These are phyloP conservation scores for Gossypium longicalyx DNA, from an alignment of 345 rosid species.

Conservation along the genomic window DNA sequence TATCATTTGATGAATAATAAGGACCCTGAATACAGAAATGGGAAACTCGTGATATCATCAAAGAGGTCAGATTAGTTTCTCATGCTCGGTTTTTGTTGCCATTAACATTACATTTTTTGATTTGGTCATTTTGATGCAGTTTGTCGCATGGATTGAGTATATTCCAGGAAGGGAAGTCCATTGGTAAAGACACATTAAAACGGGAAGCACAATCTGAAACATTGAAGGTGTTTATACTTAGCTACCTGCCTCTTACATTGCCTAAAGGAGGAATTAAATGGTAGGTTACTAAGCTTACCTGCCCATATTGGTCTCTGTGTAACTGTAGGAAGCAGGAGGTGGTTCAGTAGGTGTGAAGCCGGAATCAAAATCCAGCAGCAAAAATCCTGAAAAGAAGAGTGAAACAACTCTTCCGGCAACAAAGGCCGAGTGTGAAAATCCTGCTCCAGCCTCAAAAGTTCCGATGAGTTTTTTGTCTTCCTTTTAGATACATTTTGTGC, in stretches of 20 bases:
- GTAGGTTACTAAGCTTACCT: neutral
- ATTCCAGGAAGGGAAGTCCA: conserved; percentile 66
- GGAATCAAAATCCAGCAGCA: conserved; percentile 35
- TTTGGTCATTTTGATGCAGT: conserved; percentile 33
- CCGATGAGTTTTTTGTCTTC: conserved; percentile 27
- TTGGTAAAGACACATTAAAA: conserved; percentile 43
- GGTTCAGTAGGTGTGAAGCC: conserved; percentile 26
- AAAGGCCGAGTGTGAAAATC: conserved; percentile 36
- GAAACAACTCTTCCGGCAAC: conserved; percentile 37
- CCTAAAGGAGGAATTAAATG: neutral
- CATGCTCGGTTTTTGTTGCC: neutral
- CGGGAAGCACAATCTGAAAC: conserved; percentile 43
- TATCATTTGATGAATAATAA: conserved; percentile 83
- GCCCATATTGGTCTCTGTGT: neutral
- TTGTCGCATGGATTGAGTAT: conserved; percentile 81
- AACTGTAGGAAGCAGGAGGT: conserved; percentile 39
- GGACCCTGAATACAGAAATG: conserved; percentile 73
- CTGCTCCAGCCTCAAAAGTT: conserved; percentile 37
- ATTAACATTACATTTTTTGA: conserved; percentile 6
- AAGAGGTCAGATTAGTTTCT: conserved; percentile 41
- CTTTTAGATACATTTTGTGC: neutral
- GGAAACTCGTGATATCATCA: conserved; percentile 76
- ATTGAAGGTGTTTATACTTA: conserved; percentile 27
- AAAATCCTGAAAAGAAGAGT: conserved; percentile 34
- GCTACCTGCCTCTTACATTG: neutral